Percentiles rank a stretch among this genome's conserved stretches.
Conservation (phyloP, 306 rosid genomes). For the Quercus aquifolioides region DNA sequence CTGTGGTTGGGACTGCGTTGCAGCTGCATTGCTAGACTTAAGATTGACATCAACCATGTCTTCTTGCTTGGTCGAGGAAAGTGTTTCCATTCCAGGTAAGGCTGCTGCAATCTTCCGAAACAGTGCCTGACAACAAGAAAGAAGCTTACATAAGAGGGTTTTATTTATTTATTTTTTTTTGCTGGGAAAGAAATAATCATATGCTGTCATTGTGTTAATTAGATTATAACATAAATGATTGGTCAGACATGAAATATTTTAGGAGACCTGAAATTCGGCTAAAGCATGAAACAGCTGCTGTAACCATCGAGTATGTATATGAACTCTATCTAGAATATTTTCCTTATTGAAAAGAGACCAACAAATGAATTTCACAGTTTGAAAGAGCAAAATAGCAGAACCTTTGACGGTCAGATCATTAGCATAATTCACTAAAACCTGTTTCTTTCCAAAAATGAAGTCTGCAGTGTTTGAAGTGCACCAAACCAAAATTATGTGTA, state of each 20-base stretch:
- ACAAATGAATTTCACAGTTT: background rate
- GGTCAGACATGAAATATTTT: too few species aligned
- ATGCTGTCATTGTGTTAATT: too few species aligned
- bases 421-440: background rate
- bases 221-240: too few species aligned
- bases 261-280: too few species aligned
- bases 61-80: conserved; percentile 81
- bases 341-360: background rate
- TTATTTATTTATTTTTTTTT: background rate
- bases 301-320: background rate
- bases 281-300: too few species aligned
- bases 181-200: too few species aligned
- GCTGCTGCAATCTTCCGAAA: conserved; percentile 92
- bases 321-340: background rate
- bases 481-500: too few species aligned
- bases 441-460: too few species aligned
- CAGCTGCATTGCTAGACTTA: conserved; percentile 46
- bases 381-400: background rate
- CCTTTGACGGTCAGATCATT: background rate
- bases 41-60: conserved; percentile 92
- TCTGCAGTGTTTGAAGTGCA: too few species aligned
- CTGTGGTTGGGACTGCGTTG: conserved; percentile 54
- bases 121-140: conserved; percentile 52
- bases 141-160: background rate
- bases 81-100: conserved; percentile 89